phyloP scores from a whole-genome alignment of 306 rosid species.

The Biancaea sappan region DNA sequence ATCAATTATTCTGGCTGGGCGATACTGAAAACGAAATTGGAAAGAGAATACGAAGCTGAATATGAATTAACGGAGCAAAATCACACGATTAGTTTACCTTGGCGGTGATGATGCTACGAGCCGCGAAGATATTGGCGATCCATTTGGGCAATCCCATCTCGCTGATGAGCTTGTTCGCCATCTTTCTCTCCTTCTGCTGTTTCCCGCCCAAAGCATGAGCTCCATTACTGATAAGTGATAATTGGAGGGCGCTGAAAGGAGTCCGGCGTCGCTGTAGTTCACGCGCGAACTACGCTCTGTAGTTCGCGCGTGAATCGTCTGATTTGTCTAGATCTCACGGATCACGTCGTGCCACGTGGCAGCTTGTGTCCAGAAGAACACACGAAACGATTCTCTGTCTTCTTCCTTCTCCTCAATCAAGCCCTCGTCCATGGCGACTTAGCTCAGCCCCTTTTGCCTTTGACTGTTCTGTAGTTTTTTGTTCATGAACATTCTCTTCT shows the following conservation, averaged over 20 bases:
- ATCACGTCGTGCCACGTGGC: too few relatives aligned
- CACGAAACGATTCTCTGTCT: too few relatives aligned
- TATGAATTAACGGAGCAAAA: neutral
- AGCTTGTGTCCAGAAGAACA: too few relatives aligned
- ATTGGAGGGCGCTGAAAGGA: too few relatives aligned
- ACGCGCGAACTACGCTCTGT: too few relatives aligned
- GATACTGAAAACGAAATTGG: conserved; percentile 6
- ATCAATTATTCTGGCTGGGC: neutral
- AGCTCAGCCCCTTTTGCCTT: too few relatives aligned
- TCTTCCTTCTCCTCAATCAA: too few relatives aligned
- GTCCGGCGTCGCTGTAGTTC: too few relatives aligned
- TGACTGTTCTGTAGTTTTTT: conserved; percentile 24
- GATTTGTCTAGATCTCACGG: too few relatives aligned
- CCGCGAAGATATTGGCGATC: conserved; percentile 72
- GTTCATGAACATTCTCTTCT: conserved; percentile 39
- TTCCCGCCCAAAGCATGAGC: conserved; percentile 47
- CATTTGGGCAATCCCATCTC: conserved; percentile 74
- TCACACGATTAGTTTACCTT: conserved; percentile 41
- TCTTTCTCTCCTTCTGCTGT: conserved; percentile 3
- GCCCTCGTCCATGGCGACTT: too few relatives aligned
- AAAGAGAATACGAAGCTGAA: neutral
- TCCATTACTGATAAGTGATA: neutral
- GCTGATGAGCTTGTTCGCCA: conserved; percentile 79
- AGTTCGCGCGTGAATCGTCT: too few relatives aligned
- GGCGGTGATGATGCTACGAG: conserved; percentile 82